Conservation (phyloP, 352 stramenopile genomes). For the Phytophthora macrochlamydospora region DNA sequence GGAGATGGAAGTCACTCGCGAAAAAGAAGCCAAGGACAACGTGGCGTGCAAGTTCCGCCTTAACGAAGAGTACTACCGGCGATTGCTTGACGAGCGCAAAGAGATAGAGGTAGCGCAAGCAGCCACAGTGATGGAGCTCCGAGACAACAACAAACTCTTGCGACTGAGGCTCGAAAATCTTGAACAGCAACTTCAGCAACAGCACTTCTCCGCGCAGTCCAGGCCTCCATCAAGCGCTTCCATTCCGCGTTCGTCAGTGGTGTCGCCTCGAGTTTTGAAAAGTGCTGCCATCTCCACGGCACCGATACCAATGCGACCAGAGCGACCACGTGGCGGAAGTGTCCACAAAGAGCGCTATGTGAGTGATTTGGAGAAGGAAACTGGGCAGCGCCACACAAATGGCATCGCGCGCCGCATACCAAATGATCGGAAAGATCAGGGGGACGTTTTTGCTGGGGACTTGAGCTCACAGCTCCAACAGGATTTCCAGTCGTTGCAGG, state of each 20-base stretch:
- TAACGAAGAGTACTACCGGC: conserved; percentile 51
- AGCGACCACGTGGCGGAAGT: conserved; percentile 53
- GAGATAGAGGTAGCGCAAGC: conserved; percentile 51
- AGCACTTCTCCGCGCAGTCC: conserved; percentile 15
- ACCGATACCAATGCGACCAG: conserved; percentile 58
- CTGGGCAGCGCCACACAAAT: conserved; percentile 56
- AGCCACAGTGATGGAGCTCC: conserved; percentile 37
- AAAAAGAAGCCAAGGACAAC: conserved; percentile 34
- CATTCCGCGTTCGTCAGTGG: conserved; percentile 8
- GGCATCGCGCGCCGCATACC: conserved; percentile 25
- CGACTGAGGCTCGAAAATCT: conserved; percentile 45
- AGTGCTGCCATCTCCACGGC: conserved; percentile 20
- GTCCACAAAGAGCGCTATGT: conserved; percentile 78
- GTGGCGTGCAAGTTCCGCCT: conserved; percentile 42
- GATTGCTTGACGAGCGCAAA: conserved; percentile 59
- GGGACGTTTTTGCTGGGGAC: conserved; percentile 31
- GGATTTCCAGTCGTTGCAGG: conserved; percentile 49
- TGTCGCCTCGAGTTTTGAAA: conserved; percentile 28
- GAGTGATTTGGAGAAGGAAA: conserved; percentile 73
- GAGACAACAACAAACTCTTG: conserved; percentile 43
- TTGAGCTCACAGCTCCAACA: conserved; percentile 51
- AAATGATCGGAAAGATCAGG: conserved; percentile 39
- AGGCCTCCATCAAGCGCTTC: conserved; percentile 13
- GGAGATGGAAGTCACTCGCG: conserved; percentile 44
- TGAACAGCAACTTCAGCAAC: conserved; percentile 34